phyloP scores from a whole-genome alignment of 257 asterid genomes.

The Coffea eugenioides region DNA sequence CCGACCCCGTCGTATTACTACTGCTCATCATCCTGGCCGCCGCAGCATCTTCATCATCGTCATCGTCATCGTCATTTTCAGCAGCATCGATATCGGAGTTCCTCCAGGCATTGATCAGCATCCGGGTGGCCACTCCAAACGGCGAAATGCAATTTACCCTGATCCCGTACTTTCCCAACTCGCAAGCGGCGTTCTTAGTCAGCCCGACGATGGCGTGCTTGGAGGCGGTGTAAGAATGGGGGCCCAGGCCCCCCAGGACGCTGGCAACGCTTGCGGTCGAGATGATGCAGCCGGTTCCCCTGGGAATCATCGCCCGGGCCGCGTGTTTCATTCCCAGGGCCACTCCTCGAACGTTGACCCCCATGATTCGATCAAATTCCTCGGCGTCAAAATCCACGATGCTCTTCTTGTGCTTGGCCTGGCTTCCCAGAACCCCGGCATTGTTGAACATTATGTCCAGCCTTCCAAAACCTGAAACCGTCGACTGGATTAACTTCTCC shows the following conservation, averaged over 20 bases:
- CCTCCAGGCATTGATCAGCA: conserved; percentile 76
- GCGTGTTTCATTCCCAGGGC: conserved; percentile 86
- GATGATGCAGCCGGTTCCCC: conserved; percentile 55
- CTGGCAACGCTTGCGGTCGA: conserved; percentile 77
- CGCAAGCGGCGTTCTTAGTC: conserved; percentile 73
- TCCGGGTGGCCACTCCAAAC: conserved; percentile 86
- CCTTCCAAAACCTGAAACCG: conserved; percentile 46
- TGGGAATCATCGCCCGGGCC: conserved; percentile 65
- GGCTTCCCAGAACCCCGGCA: conserved; percentile 77
- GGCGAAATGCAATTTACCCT: conserved; percentile 85
- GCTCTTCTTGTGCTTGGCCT: conserved; percentile 62
- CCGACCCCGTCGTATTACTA: not conserved
- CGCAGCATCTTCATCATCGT: conserved; percentile 13
- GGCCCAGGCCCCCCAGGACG: conserved; percentile 71
- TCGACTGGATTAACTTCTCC: conserved; percentile 33
- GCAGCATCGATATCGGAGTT: not conserved
- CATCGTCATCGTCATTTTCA: conserved; percentile 17
- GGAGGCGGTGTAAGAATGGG: conserved; percentile 83
- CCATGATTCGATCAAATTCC: conserved; percentile 63
- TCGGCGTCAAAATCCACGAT: conserved; percentile 59
- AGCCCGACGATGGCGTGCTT: conserved; percentile 83
- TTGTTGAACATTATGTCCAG: conserved; percentile 72
- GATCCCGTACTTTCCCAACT: conserved; percentile 68
- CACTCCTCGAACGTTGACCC: conserved; percentile 67
- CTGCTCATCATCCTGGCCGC: conserved; percentile 6